A percentile compares a stretch with the other conserved stretches of the same genome.
Evolutionary conservation across 1,284 basidiomycete species (phyloP).

Genomic region (Cerrena zonata): DNA sequence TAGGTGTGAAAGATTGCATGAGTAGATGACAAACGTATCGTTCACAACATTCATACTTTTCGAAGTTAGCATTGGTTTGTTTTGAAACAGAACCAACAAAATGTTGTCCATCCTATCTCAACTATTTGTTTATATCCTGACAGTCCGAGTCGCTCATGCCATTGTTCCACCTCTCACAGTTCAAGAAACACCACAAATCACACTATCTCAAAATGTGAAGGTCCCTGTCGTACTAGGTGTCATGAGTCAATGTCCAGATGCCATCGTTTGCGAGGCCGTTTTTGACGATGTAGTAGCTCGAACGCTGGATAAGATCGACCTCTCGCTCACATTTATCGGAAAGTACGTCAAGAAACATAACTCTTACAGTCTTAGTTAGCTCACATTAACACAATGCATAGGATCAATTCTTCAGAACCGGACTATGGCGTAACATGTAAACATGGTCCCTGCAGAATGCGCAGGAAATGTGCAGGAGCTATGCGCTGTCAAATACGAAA

Average conservation of each 20-base stretch:
- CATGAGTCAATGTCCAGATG: conserved; percentile 77
- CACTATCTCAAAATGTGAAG: conserved; percentile 29
- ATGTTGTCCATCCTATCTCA: no score
- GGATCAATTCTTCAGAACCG: conserved; percentile 58
- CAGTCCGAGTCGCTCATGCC: no score
- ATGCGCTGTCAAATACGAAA: conserved; percentile 61
- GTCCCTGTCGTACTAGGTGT: conserved; percentile 59
- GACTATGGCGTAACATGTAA: conserved; percentile 71
- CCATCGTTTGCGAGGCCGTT: conserved; percentile 69
- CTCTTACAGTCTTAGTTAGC: neutral
- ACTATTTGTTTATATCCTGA: no score
- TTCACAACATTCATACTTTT: no score
- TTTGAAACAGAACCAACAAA: no score
- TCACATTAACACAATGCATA: conserved; percentile 24
- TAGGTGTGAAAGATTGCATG: no score
- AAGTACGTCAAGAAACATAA: conserved; percentile 43
- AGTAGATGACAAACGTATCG: no score
- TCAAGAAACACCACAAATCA: neutral
- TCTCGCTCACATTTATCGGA: conserved; percentile 70
- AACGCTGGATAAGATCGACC: conserved; percentile 61
- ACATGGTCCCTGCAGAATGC: conserved; percentile 76
- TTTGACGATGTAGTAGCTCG: conserved; percentile 68
- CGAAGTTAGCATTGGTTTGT: no score
- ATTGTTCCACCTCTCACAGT: neutral
- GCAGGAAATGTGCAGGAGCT: conserved; percentile 84